Evolutionary conservation across 768 basidiomycete species (phyloP).

Genomic region (Termitomyces sp.): DNA sequence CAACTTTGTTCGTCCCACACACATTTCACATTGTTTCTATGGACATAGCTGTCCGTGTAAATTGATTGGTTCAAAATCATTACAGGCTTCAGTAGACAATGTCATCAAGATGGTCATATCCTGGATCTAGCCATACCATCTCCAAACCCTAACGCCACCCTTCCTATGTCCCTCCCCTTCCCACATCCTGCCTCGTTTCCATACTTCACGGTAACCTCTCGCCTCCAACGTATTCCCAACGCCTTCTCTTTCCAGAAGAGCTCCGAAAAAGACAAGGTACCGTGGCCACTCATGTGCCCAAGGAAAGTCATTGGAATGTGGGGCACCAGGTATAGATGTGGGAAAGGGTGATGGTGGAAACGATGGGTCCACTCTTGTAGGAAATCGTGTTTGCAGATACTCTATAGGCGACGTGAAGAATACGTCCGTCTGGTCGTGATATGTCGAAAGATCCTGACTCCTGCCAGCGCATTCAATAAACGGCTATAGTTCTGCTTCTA

Average conservation of each 20-base stretch:
- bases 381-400: slow-evolving; percentile 70
- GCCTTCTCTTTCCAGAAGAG: slow-evolving; percentile 52
- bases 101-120: too few relatives aligned
- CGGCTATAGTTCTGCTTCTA: not conserved
- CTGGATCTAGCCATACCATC: slow-evolving; percentile 23
- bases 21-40: too few relatives aligned
- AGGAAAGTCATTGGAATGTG: slow-evolving; percentile 26
- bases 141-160: slow-evolving; percentile 74
- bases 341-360: slow-evolving; percentile 66
- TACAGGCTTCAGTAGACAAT: not conserved
- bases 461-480: slow-evolving; percentile 23
- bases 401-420: slow-evolving; percentile 70
- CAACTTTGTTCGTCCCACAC: too few relatives aligned
- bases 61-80: not conserved
- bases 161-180: slow-evolving; percentile 70
- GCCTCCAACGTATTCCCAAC: slow-evolving; percentile 41
- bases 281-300: slow-evolving; percentile 81
- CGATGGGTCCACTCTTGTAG: slow-evolving; percentile 46
- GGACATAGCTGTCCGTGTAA: not conserved
- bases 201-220: slow-evolving; percentile 61
- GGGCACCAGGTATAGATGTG: slow-evolving; percentile 41
- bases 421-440: slow-evolving; percentile 75
- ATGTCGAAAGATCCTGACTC: slow-evolving; percentile 46
- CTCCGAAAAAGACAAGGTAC: slow-evolving; percentile 80
- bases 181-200: slow-evolving; percentile 60